Base-by-base conservation (phyloP, 208 protist genomes). In the Crithidia acanthocephali region DNA sequence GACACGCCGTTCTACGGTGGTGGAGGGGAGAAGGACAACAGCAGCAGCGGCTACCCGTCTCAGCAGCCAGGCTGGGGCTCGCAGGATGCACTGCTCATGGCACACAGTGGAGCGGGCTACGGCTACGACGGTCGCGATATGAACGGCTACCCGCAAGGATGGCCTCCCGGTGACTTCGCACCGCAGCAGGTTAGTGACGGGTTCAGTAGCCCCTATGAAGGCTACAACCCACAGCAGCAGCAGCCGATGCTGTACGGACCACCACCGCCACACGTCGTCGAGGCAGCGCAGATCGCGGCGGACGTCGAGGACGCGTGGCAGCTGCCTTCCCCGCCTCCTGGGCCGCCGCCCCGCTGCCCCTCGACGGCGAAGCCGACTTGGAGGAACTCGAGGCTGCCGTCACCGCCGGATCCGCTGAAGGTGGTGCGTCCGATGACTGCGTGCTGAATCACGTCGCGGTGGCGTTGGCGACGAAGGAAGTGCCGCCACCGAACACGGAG, bases 271-370 rank as follows among this genome's bases (percentile, higher is more conserved):
- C 68, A 72, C 55, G 75, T 70, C n/a, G 32, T 15, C 7, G 76
- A 69, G 42, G 79, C 52, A 20, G 76, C 67, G n/a, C 77, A 81
- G 15, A 74, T 81, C 27, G 68, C 76, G 16, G 60, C 35, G 2
- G 76, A 78, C 25, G 51, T 91, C n/a, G 74, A 84, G 50, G 85
- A 91, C 71, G 78, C 28, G 56, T 83, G 40, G 80, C 80, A 47
- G 67, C 76, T 16, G 70, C 72, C 28, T 90, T 93, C 57, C 74
- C 79, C 13, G 50, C 50, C 15, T 72, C 72, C 33, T 68, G 71
- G 59, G 68, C 68, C 37, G 66, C 70, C 16, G 58, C 55, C 8
- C 33, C 61, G 10, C 44, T 74, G 10, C 37, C 53, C 11, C 51
- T 81, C 7, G 76, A 69, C 20, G 61, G 53, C 18, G 67, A 78